phyloP scores from a whole-genome alignment of 768 basidiomycete genomes.

The Tubosaeta sp. region DNA sequence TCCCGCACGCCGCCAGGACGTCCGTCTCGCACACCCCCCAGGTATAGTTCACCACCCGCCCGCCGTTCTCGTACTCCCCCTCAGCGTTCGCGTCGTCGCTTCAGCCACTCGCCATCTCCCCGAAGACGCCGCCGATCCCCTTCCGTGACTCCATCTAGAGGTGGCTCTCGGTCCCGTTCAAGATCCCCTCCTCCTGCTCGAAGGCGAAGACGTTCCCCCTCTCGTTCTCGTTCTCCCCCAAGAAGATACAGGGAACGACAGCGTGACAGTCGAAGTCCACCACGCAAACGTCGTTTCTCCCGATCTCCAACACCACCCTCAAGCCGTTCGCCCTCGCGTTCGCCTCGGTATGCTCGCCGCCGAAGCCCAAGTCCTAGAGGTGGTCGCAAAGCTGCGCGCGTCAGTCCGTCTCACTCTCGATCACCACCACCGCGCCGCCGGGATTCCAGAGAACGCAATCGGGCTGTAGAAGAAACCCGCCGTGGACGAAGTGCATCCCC shows the following conservation, averaged over 20 bases:
- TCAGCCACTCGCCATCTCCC: conserved; percentile 24
- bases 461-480: conserved; percentile 14
- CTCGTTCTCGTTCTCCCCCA: conserved; percentile 30
- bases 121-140: conserved; percentile 32
- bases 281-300: conserved; percentile 40
- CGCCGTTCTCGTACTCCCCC: conserved; percentile 31
- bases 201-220: conserved; percentile 34
- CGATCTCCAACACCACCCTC: conserved; percentile 49
- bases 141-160: conserved; percentile 29
- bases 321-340: conserved; percentile 33
- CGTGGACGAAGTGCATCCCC: conserved; percentile 29
- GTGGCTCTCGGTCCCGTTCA: conserved; percentile 40
- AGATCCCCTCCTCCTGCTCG: conserved; percentile 39
- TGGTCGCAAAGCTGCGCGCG: conserved; percentile 23
- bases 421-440: conserved; percentile 32
- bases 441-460: conserved; percentile 25
- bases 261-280: conserved; percentile 31
- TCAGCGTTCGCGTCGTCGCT: conserved; percentile 24
- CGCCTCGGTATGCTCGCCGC: conserved; percentile 39
- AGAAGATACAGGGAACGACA: conserved; percentile 21
- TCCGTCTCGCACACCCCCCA: conserved; percentile 26
- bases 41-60: conserved; percentile 34
- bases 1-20: conserved; percentile 41
- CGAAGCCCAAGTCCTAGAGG: conserved; percentile 40
- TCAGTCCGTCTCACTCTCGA: conserved; percentile 34